Base-by-base conservation (phyloP, 768 basidiomycete species). In the Phylloporus sp. region DNA sequence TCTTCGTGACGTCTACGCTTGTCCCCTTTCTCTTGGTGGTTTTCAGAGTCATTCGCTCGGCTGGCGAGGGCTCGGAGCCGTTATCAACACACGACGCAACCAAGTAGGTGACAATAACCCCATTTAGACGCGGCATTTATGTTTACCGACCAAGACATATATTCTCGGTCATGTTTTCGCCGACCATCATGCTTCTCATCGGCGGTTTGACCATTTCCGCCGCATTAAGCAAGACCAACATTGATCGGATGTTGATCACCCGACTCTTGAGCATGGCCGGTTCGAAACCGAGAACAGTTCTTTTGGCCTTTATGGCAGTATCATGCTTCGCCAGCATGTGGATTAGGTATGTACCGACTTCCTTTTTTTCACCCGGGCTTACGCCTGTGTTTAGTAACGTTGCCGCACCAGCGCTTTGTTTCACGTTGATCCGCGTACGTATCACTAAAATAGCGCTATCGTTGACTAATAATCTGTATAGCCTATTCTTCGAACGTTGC, bases 261-360 rank as follows among this genome's bases (percentile, higher is more conserved):
- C 81, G 89, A 26, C 84, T 98, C 36, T 79, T 99, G 47, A 87
- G 85, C 62, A 76, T 97, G 45, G 97, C 97, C 7, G 95, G 97
- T 5, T 86, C 91, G 11, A 79, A 79, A 49, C 97, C 95, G 2
- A 84, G 81, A 54, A 86, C 80, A 0, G 95, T 99, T 4, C 74
- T 99, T 8, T 79, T 99, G 40, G 86, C 92, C 0, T 91, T 97
- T 68, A 98, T 98, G 97, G 83, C 76, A 39, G 94, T 99, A 16
- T 88, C 94, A 2, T 97, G 94, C 64, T 99, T 99, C 66, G 93
- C 95, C 4, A 94, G 91, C 70, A 99, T 98, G 95, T 98, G 94
- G 97, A 98, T 99, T 62, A 94, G 88, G 88, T 86, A 49, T 40
- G 70, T 56, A 45, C n/a, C 10, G 6, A 24, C 35, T n/a, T 26